A percentile compares a stretch with the other conserved stretches of the same genome.
Conservation (phyloP, 2,329 filamentous ascomycete species). For the Apiospora koreana region DNA sequence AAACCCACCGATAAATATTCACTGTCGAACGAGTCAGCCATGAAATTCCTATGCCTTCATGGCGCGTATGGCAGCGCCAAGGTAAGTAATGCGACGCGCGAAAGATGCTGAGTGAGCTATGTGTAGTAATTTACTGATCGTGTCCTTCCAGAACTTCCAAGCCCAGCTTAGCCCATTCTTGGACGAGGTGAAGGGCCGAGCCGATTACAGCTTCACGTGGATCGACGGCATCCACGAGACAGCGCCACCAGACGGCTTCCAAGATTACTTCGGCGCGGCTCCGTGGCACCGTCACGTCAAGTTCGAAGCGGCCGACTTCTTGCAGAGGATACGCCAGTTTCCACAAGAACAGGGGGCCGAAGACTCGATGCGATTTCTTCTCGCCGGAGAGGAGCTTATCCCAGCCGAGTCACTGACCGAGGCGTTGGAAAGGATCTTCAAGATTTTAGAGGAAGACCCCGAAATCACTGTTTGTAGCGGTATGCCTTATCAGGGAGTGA, state of each 20-base stretch:
- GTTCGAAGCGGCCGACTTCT: conserved; percentile 14
- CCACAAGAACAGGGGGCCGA: conserved; percentile 18
- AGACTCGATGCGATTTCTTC: neutral
- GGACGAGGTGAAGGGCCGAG: neutral
- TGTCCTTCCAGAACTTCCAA: conserved; percentile 18
- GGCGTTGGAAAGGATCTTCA: conserved; percentile 34
- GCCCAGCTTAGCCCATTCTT: conserved; percentile 12
- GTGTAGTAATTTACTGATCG: neutral
- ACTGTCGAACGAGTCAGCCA: conserved; percentile 1
- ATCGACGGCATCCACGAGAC: neutral
- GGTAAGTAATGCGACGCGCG: conserved; percentile 15
- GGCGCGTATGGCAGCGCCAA: conserved; percentile 31
- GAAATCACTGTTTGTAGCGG: conserved; percentile 36
- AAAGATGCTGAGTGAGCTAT: neutral
- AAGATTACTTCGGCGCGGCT: conserved; percentile 6
- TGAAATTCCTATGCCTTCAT: conserved; percentile 32
- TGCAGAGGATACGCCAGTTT: conserved; percentile 13
- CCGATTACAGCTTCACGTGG: neutral
- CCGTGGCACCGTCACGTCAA: conserved; percentile 17
- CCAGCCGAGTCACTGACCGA: neutral
- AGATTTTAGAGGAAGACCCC: conserved; percentile 36
- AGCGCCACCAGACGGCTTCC: conserved; percentile 1
- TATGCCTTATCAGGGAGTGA: too few relatives aligned
- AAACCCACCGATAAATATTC: neutral
- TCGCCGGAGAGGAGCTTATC: neutral